Base-by-base conservation (phyloP, 306 rosid genomes). In the Vigna hirtella region DNA sequence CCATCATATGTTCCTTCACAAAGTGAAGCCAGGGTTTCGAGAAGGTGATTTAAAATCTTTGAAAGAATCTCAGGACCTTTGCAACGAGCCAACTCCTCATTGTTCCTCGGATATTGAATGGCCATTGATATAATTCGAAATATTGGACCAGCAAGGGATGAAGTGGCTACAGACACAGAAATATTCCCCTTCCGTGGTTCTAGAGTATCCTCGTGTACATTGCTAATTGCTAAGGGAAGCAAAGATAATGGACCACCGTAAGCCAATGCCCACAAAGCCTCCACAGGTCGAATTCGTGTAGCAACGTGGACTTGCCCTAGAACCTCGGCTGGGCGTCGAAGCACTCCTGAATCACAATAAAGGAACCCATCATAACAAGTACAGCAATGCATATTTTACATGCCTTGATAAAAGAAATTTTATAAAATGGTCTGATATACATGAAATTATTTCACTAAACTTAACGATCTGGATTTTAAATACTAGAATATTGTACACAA, bases 221-320 rank as follows among this genome's bases (percentile, higher is more conserved):
- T 79, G 48, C 93, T 80, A 77, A 95, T 88, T 73, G 92, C 90
- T 75, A 95, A 79, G 34, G 99, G 98, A 84, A 95, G 99, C 89
- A 95, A 86, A 70, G 99, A 88, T 89, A 95, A 87, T 17, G 98
- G 97, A 76, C 99, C 98, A 12, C 99, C 99, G 77, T 89, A 89
- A 40, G 98, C 92, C 79, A 93, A 86, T 79, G 99, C 99, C 99
- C 99, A 95, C 81, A 95, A 77, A 52, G 97, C 96, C 63, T 90
- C 96, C 64, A 78, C 90, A 10, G 98, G 98, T 55, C 93, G 85
- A 88, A 90, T 87, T 56, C 99, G 86, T 52, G 88, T 85, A 45
- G 97, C 97, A 88, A 93, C 93, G 81, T 95, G 91, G 77, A 95
- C 97, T 88, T 93, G 99, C 81, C 99, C 99, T 69, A 95, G 99